phyloP scores from a whole-genome alignment of 257 asterid species.

The Solanum virginianum region DNA sequence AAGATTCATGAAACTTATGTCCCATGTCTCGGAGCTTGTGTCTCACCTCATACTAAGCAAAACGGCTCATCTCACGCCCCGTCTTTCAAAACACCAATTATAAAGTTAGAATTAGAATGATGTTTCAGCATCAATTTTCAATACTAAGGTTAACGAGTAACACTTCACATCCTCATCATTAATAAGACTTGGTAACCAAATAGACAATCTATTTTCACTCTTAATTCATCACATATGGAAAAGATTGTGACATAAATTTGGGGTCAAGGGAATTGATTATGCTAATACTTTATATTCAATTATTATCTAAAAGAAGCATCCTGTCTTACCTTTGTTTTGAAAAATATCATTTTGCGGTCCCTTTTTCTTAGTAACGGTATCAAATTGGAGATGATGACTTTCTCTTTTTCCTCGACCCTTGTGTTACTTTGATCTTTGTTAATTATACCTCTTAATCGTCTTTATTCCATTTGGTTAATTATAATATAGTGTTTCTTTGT shows the following conservation, averaged over 20 bases:
- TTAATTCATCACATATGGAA: neutral
- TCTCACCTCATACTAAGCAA: too few species aligned
- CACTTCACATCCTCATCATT: neutral
- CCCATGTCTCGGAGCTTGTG: too few species aligned
- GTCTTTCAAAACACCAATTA: too few species aligned
- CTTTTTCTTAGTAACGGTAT: constrained; percentile 26
- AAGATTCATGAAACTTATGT: too few species aligned
- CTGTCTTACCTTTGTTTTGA: constrained; percentile 10
- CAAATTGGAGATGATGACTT: constrained; percentile 2
- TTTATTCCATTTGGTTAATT: neutral
- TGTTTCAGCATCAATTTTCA: too few species aligned
- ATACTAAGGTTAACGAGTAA: neutral
- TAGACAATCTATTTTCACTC: neutral
- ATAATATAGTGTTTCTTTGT: neutral
- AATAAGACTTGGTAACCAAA: neutral
- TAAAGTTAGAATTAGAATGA: too few species aligned
- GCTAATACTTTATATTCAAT: neutral
- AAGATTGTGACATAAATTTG: neutral
- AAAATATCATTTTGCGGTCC: neutral
- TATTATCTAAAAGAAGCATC: constrained; percentile 11
- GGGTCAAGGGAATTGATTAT: neutral
- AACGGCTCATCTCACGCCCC: too few species aligned
- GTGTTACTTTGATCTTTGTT: neutral
- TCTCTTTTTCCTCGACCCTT: neutral
- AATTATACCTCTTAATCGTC: neutral